Base-by-base conservation (phyloP, 139 green algal genomes). In the Desmodesmus armatus region DNA sequence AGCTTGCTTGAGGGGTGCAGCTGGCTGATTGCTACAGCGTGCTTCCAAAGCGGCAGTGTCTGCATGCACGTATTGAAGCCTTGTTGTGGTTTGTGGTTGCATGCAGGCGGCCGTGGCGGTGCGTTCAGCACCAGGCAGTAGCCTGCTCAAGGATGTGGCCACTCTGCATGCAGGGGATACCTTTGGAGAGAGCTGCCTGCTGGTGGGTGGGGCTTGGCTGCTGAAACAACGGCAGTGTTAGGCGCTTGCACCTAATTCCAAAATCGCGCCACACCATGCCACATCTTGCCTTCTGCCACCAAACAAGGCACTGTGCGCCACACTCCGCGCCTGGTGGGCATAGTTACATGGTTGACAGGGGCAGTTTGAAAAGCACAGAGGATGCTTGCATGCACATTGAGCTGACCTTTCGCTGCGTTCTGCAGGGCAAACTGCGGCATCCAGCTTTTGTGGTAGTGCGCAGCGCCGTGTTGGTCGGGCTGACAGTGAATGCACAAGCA, bases 101-200 rank as follows among this genome's bases (percentile, higher is more conserved):
- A 53, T 51, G 19, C 37, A 80, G 73, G 73, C 73, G 2, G 73
- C 73, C 49, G 73, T 80, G 23, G 49, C 73, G 47, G 73, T 80
- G 0, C 44, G 73, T 37, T 49, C 17, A 35, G 49, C 73, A 35
- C 47, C 47, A 31, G 49, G 76, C 55, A 82, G 76, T n/a, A 82
- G 76, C 37, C 4, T 25, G 7, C 37, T 82, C 17, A 40, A 55
- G 55, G 76, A 82, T n/a, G n/a, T 82, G 13, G 76, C 55, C 3
- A 19, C 41, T 19, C 40, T 82, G 55, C 29, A 60, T 2, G 19
- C n/a, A 43, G 76, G 76, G 2, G 55, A 82, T 40, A 82, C 55
- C 2, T 82, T 82, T 72, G 76, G 76, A 23, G 76, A 82, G 27
- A 25, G n/a, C n/a, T 43, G 55, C 11, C 39, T 82, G 25, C 55